Base-by-base conservation (phyloP, 129 eudicot species). In the Helichrysum umbraculigerum region DNA sequence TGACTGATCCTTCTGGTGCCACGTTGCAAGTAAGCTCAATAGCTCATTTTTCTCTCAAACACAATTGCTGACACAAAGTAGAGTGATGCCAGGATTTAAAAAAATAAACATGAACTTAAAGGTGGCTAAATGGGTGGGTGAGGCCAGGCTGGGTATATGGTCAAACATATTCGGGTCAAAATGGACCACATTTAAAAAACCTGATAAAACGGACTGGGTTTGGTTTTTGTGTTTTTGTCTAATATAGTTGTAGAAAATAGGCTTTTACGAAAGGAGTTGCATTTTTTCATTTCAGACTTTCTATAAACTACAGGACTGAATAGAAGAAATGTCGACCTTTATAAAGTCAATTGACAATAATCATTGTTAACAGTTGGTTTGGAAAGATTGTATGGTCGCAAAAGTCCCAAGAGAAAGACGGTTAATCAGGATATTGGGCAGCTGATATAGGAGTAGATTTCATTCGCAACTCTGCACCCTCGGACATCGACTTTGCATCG, bases 21-120 rank as follows among this genome's bases (percentile, higher is more conserved):
- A 90, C 98, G 4, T 83, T 93, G 57, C 97, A 88, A 83, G 98
- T 93, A 81, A n/a, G n/a, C n/a, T n/a, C n/a, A n/a, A n/a, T n/a
- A 81, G 85, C 20, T 29, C 4, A 16, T 60, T 50, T 29, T 19
- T 42, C 41, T 12, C 4, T 29, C 19, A 30, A 64, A 30, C 5
- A 14, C 66, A 60, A 25, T 14, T 25, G 15, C 66, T 6, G 7
- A 1, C 35, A 25, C 32, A 29, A 22, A 60, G 14, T 60, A 6
- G 12, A 60, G 66, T 60, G 66, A 60, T 58, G 3, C 6, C 25
- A 58, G 10, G 32, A 20, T 60, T 60, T 28, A 20, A n/a, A n/a
- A 9, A 60, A 60, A 60, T 9, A 47, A 47, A 47, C 56, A 33
- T 33, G 37, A 33, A 33, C 37, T 33, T 33, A 33, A 33, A 33